Percentiles rank a stretch among this genome's conserved stretches.
Conservation (phyloP, 257 asterid genomes). For the Plectranthus barbatus region DNA sequence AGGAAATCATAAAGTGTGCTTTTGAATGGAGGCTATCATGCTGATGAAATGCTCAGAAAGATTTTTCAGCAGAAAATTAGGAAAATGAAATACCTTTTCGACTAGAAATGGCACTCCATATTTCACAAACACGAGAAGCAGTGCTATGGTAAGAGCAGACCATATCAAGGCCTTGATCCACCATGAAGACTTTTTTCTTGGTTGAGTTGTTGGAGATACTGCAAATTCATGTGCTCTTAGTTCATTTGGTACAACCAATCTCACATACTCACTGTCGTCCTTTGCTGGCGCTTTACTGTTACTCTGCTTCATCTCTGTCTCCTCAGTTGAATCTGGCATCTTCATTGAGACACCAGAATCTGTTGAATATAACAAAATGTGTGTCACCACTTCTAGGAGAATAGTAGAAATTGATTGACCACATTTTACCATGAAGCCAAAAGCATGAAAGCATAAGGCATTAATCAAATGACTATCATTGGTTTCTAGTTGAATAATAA, state of each 20-base stretch:
- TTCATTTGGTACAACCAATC: slow-evolving; percentile 59
- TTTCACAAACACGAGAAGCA: slow-evolving; percentile 36
- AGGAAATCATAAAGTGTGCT: not conserved
- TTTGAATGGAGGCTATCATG: not conserved
- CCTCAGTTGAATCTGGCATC: slow-evolving; percentile 47
- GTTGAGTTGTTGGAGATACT: slow-evolving; percentile 26
- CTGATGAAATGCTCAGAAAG: not conserved
- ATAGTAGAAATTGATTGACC: too few species aligned
- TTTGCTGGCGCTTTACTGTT: slow-evolving; percentile 26
- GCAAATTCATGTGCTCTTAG: slow-evolving; percentile 33
- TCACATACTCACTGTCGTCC: slow-evolving; percentile 68
- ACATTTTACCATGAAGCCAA: not conserved
- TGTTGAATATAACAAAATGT: slow-evolving; percentile 17
- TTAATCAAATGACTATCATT: not conserved
- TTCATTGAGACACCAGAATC: slow-evolving; percentile 50
- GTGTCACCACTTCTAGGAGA: too few species aligned
- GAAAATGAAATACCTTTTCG: slow-evolving; percentile 51
- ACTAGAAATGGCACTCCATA: slow-evolving; percentile 74
- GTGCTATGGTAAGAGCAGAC: slow-evolving; percentile 32
- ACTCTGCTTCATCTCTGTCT: slow-evolving; percentile 28
- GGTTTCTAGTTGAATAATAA: not conserved
- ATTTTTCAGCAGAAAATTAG: not conserved
- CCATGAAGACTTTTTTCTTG: slow-evolving; percentile 39
- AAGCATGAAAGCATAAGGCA: not conserved
- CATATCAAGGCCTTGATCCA: slow-evolving; percentile 57